phyloP scores from a whole-genome alignment of 2,329 filamentous ascomycete species.

The Zalaria sp. region DNA sequence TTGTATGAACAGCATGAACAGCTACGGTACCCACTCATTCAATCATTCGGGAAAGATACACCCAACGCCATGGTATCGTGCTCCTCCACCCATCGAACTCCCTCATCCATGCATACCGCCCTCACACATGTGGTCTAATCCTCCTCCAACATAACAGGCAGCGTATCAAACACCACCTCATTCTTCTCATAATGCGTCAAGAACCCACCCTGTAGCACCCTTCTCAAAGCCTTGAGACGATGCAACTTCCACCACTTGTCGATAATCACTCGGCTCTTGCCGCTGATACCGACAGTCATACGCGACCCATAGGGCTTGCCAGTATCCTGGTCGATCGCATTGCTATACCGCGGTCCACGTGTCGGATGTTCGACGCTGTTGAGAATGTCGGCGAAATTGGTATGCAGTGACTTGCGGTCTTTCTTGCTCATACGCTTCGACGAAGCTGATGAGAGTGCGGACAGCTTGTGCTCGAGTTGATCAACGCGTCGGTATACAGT shows the following conservation, averaged over 20 bases:
- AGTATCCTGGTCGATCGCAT: constrained; percentile 46
- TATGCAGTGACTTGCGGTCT: constrained; percentile 52
- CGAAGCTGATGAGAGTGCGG: constrained; percentile 44
- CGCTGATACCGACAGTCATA: constrained; percentile 46
- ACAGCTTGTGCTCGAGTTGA: constrained; percentile 44
- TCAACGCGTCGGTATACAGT: constrained; percentile 51
- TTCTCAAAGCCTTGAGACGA: constrained; percentile 45
- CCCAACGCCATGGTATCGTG: no score
- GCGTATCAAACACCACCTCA: constrained; percentile 43
- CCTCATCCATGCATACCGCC: no score
- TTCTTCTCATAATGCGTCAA: constrained; percentile 49
- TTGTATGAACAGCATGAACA: no score
- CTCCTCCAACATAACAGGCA: constrained; percentile 30
- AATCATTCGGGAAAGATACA: no score
- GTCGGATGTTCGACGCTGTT: constrained; percentile 53
- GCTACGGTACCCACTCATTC: no score
- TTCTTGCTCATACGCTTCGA: constrained; percentile 51
- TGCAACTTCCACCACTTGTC: constrained; percentile 64
- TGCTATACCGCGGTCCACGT: constrained; percentile 52
- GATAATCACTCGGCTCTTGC: constrained; percentile 47
- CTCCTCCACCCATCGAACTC: no score
- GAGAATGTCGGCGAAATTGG: constrained; percentile 51
- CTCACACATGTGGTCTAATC: background rate
- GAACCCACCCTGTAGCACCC: constrained; percentile 48
- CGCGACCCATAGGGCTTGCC: constrained; percentile 47